A percentile compares a stretch with the other conserved stretches of the same genome.
phyloP scores from a whole-genome alignment of 1,284 basidiomycete genomes.

The Trametes hirsuta region DNA sequence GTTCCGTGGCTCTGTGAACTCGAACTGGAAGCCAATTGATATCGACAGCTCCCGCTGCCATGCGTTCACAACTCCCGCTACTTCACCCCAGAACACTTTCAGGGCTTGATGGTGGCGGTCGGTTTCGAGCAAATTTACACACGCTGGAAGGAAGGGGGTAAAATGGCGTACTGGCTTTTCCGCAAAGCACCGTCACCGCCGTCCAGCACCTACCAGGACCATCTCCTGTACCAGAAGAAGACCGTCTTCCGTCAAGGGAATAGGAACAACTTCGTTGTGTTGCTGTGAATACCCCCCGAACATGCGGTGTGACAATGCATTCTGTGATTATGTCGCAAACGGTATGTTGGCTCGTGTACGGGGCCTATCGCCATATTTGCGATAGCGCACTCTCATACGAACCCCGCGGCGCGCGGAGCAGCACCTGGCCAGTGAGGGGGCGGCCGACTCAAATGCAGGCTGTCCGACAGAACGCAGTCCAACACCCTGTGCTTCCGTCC shows the following conservation, averaged over 20 bases:
- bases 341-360: too few relatives aligned
- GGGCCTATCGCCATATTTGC: too few relatives aligned
- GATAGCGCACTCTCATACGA: too few relatives aligned
- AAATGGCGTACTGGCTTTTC: conserved; percentile 80
- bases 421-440: too few relatives aligned
- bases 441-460: too few relatives aligned
- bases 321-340: background rate
- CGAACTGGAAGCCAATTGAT: background rate
- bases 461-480: background rate
- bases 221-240: conserved; percentile 55
- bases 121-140: conserved; percentile 67
- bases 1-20: background rate
- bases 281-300: conserved; percentile 35
- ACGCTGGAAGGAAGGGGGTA: conserved; percentile 67
- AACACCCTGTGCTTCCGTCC: background rate
- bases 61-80: conserved; percentile 87
- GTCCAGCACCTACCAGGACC: conserved; percentile 17
- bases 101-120: conserved; percentile 58
- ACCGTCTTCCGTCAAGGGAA: conserved; percentile 61
- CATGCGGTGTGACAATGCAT: background rate
- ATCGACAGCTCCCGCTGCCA: conserved; percentile 70
- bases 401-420: too few relatives aligned
- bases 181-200: conserved; percentile 41
- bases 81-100: conserved; percentile 61
- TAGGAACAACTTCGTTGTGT: conserved; percentile 81